These are phyloP conservation scores for Acarospora socialis DNA, from an alignment of 2,329 filamentous ascomycete genomes.

Conservation along the genomic window DNA sequence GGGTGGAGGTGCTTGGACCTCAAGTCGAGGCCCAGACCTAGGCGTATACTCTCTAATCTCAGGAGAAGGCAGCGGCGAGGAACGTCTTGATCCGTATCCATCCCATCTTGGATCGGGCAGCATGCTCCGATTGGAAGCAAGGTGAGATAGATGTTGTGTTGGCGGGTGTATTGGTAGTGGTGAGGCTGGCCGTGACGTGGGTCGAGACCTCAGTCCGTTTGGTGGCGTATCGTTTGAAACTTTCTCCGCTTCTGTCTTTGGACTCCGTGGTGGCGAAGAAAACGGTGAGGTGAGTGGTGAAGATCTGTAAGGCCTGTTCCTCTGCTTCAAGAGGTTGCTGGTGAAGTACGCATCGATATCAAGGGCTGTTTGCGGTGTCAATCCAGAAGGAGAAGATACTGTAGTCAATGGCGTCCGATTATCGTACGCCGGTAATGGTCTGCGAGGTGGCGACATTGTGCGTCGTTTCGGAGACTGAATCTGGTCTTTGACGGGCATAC, in stretches of 20 bases:
- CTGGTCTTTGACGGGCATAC: too few species aligned
- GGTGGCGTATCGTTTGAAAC: conserved; percentile 10
- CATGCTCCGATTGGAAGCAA: conserved; percentile 2
- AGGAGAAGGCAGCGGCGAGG: conserved; percentile 7
- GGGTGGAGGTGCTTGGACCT: conserved; percentile 9
- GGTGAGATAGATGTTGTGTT: background rate
- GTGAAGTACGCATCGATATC: too few species aligned
- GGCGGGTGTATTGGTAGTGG: background rate
- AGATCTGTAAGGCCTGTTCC: too few species aligned
- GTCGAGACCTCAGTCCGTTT: conserved; percentile 8
- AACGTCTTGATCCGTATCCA: conserved; percentile 5
- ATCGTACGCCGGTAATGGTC: background rate
- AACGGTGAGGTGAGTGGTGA: conserved; percentile 15
- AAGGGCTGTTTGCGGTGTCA: too few species aligned
- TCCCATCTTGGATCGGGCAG: conserved; percentile 2
- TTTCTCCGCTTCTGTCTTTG: conserved; percentile 13
- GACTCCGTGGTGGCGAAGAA: conserved; percentile 16
- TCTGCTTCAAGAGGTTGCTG: too few species aligned
- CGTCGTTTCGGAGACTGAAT: too few species aligned
- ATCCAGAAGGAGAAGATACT: background rate
- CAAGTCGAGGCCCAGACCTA: conserved; percentile 8
- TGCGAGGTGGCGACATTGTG: background rate
- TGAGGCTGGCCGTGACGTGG: conserved; percentile 8
- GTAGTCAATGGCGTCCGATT: background rate
- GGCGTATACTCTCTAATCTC: background rate